Conservation (phyloP, 768 basidiomycete species). For the Trametes meyenii region DNA sequence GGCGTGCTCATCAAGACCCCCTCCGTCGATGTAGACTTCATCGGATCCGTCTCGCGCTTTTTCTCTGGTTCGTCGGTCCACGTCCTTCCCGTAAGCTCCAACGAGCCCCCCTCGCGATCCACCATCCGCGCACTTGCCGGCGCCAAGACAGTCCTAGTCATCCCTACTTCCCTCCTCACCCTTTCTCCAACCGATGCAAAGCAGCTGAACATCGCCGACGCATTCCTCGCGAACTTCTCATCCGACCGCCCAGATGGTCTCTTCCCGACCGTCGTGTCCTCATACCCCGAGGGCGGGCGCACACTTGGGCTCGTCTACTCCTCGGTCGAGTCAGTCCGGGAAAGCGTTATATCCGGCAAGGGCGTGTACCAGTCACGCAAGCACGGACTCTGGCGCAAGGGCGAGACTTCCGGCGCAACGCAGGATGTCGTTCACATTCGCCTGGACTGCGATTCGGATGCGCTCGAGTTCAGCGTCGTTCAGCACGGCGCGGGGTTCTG, state of each 20-base stretch:
- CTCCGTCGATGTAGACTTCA: conserved; percentile 71
- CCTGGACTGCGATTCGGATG: conserved; percentile 91
- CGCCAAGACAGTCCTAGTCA: conserved; percentile 65
- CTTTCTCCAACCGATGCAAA: conserved; percentile 52
- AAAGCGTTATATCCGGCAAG: conserved; percentile 84
- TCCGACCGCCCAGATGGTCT: conserved; percentile 92
- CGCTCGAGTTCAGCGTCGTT: conserved; percentile 86
- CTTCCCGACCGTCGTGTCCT: conserved; percentile 90
- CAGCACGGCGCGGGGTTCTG: conserved; percentile 94
- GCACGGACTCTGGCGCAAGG: conserved; percentile 96
- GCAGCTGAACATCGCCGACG: conserved; percentile 77
- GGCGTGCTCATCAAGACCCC: conserved; percentile 81
- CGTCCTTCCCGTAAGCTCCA: conserved; percentile 52
- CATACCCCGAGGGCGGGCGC: conserved; percentile 63
- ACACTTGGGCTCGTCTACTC: conserved; percentile 96
- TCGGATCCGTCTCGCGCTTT: conserved; percentile 76
- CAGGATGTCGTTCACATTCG: conserved; percentile 85
- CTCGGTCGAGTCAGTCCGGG: conserved; percentile 79
- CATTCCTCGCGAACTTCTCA: conserved; percentile 78
- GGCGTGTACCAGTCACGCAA: conserved; percentile 97
- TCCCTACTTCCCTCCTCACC: conserved; percentile 74
- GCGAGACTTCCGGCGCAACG: conserved; percentile 92
- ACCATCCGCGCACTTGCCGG: conserved; percentile 62
- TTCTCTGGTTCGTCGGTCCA: conserved; percentile 65
- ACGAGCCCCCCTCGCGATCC: conserved; percentile 56